Evolutionary conservation across 306 rosid species (phyloP).

Genomic region (Cicer cuneatum): DNA sequence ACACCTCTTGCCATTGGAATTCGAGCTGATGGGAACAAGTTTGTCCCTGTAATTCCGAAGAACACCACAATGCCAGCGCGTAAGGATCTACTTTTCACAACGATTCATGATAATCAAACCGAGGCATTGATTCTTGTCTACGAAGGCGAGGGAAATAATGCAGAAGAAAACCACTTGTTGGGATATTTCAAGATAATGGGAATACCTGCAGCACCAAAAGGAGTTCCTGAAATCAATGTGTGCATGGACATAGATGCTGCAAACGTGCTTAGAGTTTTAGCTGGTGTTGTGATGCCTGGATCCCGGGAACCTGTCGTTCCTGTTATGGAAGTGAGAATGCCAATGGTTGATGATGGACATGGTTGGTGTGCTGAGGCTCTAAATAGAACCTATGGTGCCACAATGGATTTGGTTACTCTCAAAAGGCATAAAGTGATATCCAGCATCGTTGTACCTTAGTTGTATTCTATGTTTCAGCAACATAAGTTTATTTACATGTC

Average conservation of each 20-base stretch:
- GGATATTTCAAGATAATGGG: conserved; percentile 82
- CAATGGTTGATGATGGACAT: conserved; percentile 81
- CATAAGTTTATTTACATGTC: conserved; percentile 15
- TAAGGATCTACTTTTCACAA: conserved; percentile 72
- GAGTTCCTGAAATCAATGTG: conserved; percentile 73
- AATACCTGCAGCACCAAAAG: conserved; percentile 72
- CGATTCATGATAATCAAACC: conserved; percentile 73
- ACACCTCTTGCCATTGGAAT: conserved; percentile 88
- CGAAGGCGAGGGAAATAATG: conserved; percentile 72
- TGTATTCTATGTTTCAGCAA: neutral
- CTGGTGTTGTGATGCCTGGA: conserved; percentile 69
- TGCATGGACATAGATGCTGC: conserved; percentile 85
- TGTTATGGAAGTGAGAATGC: conserved; percentile 88
- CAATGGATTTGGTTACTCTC: conserved; percentile 65
- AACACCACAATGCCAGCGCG: conserved; percentile 82
- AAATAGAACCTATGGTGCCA: conserved; percentile 60
- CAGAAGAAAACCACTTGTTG: conserved; percentile 72
- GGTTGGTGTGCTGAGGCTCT: conserved; percentile 90
- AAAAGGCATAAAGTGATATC: conserved; percentile 52
- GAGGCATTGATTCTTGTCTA: conserved; percentile 76
- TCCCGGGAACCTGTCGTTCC: conserved; percentile 58
- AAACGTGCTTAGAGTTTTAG: conserved; percentile 67
- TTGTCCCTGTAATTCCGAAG: conserved; percentile 70
- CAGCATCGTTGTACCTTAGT: neutral
- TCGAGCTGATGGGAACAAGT: conserved; percentile 65